These are phyloP conservation scores for Edaphochlamys debaryana DNA, from an alignment of 139 green algal species.

Conservation along the genomic window DNA sequence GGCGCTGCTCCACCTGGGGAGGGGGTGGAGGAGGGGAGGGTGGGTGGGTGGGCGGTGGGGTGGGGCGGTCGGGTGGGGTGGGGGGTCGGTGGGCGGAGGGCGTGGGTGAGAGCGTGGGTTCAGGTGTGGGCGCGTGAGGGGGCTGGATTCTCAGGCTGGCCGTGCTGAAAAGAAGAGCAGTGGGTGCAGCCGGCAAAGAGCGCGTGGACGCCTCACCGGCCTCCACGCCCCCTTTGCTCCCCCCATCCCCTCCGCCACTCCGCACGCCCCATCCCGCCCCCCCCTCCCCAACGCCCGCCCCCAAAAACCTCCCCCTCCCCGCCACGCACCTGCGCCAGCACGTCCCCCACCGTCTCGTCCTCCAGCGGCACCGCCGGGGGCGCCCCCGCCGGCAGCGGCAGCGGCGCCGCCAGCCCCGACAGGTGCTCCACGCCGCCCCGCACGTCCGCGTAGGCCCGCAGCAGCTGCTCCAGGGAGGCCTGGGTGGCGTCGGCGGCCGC, in stretches of 20 bases:
- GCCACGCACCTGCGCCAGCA: constrained; percentile 42
- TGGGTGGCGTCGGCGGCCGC: not conserved
- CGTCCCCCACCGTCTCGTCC: constrained; percentile 47
- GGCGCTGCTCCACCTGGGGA: constrained; percentile 32
- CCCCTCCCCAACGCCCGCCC: not conserved
- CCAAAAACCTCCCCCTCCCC: no score
- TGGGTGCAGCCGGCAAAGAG: no score
- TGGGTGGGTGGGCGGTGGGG: no score
- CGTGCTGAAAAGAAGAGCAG: no score
- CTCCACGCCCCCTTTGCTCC: no score
- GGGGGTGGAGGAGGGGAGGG: not conserved
- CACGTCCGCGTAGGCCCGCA: constrained; percentile 24
- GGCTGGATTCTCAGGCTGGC: not conserved
- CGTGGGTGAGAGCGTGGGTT: no score
- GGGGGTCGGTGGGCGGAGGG: no score
- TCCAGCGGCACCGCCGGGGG: constrained; percentile 19
- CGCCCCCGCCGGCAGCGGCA: constrained; percentile 39
- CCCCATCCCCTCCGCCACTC: no score
- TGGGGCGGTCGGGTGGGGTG: not conserved
- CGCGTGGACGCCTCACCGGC: no score
- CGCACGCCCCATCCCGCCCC: not conserved
- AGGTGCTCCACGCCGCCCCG: constrained; percentile 46
- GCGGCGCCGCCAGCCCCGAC: constrained; percentile 31
- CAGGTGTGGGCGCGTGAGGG: no score
- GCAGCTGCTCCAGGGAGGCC: constrained; percentile 2